Percentiles rank a stretch among this genome's conserved stretches.
These are phyloP conservation scores for Perkinsus olseni DNA, from an alignment of 169 alveolate genomes.

Conservation along the genomic window DNA sequence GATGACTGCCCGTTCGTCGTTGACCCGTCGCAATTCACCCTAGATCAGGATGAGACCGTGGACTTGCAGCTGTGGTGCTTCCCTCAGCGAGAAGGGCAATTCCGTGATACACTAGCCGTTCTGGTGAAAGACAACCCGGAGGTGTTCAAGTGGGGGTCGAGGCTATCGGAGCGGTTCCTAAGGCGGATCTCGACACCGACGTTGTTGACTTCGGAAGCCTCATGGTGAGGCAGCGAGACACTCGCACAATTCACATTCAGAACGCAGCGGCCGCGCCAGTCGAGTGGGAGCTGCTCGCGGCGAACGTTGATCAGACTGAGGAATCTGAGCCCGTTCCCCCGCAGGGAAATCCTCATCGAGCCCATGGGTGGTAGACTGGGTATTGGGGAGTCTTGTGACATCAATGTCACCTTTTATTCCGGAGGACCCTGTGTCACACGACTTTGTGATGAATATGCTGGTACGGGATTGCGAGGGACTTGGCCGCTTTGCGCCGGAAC, in stretches of 20 bases:
- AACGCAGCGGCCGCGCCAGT: not conserved
- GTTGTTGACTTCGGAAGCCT: constrained; percentile 73
- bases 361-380: constrained; percentile 52
- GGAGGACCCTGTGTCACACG: constrained; percentile 49
- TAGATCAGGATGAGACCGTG: constrained; percentile 65
- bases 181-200: constrained; percentile 68
- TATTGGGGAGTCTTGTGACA: constrained; percentile 54
- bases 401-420: constrained; percentile 56
- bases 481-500: constrained; percentile 63
- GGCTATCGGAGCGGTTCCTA: constrained; percentile 79
- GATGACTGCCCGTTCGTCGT: constrained; percentile 64
- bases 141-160: constrained; percentile 66
- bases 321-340: not conserved
- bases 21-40: constrained; percentile 62
- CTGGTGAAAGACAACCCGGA: constrained; percentile 78
- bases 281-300: not conserved
- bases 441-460: constrained; percentile 47
- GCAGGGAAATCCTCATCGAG: not conserved
- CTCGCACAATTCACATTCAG: not conserved
- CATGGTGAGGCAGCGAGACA: constrained; percentile 54
- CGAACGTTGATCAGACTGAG: not conserved
- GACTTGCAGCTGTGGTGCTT: constrained; percentile 77
- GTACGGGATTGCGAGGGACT: constrained; percentile 70
- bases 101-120: constrained; percentile 69
- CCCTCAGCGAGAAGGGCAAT: constrained; percentile 61